A percentile compares a stretch with the other conserved stretches of the same genome.
These are phyloP conservation scores for Penicillium egyptiacum DNA, from an alignment of 495 filamentous ascomycete genomes.

Conservation along the genomic window DNA sequence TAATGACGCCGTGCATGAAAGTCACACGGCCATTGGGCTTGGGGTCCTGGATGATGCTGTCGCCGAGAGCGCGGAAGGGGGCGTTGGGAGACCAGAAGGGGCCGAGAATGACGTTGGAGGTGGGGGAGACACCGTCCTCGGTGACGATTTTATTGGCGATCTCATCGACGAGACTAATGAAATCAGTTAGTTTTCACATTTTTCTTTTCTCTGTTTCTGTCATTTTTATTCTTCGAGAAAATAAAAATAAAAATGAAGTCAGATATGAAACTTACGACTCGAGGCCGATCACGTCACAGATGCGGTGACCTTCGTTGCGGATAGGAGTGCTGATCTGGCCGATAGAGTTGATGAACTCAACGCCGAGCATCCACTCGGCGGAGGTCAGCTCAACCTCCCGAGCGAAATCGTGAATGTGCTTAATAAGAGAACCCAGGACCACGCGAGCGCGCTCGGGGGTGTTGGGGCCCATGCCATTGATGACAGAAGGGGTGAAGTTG, in stretches of 20 bases:
- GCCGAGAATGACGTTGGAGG: slow-evolving; percentile 79
- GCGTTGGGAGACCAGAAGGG: slow-evolving; percentile 87
- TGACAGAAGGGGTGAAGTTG: slow-evolving; percentile 71
- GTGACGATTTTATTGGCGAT: slow-evolving; percentile 79
- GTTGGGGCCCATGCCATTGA: slow-evolving; percentile 75
- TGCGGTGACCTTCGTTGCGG: slow-evolving; percentile 74
- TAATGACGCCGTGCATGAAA: slow-evolving; percentile 73
- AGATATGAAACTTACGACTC: slow-evolving; percentile 60
- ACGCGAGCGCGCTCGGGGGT: slow-evolving; percentile 65
- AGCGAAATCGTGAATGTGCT: slow-evolving; percentile 79
- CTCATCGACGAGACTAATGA: slow-evolving; percentile 69
- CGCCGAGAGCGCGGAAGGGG: slow-evolving; percentile 70
- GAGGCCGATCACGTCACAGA: slow-evolving; percentile 77
- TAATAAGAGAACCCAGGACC: slow-evolving; percentile 65
- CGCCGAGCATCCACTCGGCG: slow-evolving; percentile 78
- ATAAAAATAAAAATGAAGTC: background rate
- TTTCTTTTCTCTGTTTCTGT: background rate
- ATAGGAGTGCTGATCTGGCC: slow-evolving; percentile 57
- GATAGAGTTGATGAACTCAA: slow-evolving; percentile 59
- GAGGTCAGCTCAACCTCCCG: slow-evolving; percentile 77
- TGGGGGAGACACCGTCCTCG: slow-evolving; percentile 67
- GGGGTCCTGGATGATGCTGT: slow-evolving; percentile 66
- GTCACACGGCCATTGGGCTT: slow-evolving; percentile 63
- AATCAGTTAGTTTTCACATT: background rate
- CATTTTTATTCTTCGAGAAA: background rate